A percentile compares a stretch with the other conserved stretches of the same genome.
These are phyloP conservation scores for Phytophthora melonis DNA, from an alignment of 352 stramenopile species.

Conservation along the genomic window DNA sequence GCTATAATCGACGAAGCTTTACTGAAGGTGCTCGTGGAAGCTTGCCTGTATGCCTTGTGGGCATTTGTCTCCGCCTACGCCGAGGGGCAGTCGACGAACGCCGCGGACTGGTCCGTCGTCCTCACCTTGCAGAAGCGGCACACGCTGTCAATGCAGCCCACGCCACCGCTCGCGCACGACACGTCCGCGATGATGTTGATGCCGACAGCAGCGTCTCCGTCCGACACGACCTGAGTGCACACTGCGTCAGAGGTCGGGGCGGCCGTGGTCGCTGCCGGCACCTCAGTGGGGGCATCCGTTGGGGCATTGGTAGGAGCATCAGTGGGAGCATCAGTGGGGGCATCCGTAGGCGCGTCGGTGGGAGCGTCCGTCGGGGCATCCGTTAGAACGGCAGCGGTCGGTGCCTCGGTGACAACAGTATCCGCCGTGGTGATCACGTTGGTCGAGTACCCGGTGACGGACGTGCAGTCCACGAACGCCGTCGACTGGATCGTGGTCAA, in stretches of 20 bases:
- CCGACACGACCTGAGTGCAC: no score
- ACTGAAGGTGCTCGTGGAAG: no score
- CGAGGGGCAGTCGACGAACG: slow-evolving; percentile 33
- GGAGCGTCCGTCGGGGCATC: neutral
- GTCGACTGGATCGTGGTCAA: slow-evolving; percentile 7
- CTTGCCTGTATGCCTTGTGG: neutral
- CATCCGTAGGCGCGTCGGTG: neutral
- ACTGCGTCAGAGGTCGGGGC: no score
- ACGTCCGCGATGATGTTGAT: no score
- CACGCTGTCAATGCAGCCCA: slow-evolving; percentile 45
- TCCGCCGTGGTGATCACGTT: neutral
- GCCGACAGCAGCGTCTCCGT: no score
- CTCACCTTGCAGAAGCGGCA: slow-evolving; percentile 50
- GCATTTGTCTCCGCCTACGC: neutral
- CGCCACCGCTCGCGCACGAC: slow-evolving; percentile 17
- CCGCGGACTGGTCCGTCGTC: slow-evolving; percentile 28
- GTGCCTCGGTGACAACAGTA: neutral
- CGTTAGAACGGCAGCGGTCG: neutral
- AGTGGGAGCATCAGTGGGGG: neutral
- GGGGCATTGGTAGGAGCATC: neutral
- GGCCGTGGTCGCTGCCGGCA: no score
- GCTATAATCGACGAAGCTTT: no score
- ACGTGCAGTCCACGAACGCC: slow-evolving; percentile 26
- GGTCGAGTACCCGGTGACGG: slow-evolving; percentile 17
- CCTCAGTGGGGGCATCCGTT: slow-evolving; percentile 2